Percentiles rank a stretch among this genome's conserved stretches.
Evolutionary conservation across 2,329 filamentous ascomycete genomes (phyloP).

Genomic region (Xenosphaeropsis pyriputrescens): DNA sequence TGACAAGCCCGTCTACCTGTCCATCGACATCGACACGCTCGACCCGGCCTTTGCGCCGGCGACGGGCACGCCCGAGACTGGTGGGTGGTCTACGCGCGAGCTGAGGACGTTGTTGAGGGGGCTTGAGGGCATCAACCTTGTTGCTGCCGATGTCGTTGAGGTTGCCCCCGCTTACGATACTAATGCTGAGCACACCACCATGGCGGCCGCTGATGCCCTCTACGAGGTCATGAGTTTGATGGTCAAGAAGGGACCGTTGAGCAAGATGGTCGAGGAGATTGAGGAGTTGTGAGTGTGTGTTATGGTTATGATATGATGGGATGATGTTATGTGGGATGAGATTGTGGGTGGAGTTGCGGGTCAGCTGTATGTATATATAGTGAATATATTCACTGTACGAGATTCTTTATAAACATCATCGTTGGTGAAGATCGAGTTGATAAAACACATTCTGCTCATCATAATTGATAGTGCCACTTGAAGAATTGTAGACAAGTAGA

Average conservation of each 20-base stretch:
- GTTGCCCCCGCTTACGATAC: slow-evolving; percentile 61
- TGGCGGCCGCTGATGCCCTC: slow-evolving; percentile 55
- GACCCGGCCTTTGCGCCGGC: slow-evolving; percentile 72
- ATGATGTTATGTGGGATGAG: too few species aligned
- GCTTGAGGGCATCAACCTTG: slow-evolving; percentile 52
- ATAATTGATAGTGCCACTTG: too few species aligned
- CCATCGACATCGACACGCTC: slow-evolving; percentile 76
- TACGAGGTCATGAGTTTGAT: slow-evolving; percentile 73
- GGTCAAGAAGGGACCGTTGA: slow-evolving; percentile 64
- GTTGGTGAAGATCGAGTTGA: too few species aligned
- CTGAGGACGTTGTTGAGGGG: slow-evolving; percentile 57
- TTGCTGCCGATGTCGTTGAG: slow-evolving; percentile 60
- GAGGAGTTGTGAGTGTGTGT: not conserved
- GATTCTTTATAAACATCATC: too few species aligned
- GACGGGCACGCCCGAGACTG: slow-evolving; percentile 63
- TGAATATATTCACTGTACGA: too few species aligned
- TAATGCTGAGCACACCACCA: slow-evolving; percentile 59
- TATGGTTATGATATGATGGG: too few species aligned
- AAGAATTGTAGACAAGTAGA: too few species aligned
- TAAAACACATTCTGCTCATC: too few species aligned
- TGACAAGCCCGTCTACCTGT: slow-evolving; percentile 63
- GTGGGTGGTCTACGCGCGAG: slow-evolving; percentile 62
- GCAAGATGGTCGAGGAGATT: slow-evolving; percentile 23
- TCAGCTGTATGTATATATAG: too few species aligned
- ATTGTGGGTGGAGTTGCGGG: too few species aligned